Conservation (phyloP, 768 basidiomycete species). For the Hypsizygus marmoreus region DNA sequence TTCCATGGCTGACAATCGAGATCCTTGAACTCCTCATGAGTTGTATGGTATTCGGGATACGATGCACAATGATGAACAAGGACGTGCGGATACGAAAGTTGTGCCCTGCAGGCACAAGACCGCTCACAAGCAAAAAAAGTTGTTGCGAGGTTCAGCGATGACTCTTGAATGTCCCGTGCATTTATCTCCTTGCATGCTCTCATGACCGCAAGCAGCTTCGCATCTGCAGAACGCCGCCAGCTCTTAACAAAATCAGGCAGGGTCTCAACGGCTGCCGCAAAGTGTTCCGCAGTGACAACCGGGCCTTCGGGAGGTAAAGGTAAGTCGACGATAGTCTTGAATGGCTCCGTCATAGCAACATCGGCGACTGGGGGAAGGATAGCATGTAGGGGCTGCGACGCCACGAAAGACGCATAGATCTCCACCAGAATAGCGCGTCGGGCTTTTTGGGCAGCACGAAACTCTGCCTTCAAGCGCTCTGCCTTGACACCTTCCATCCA, state of each 20-base stretch:
- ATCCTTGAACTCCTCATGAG: too few species aligned
- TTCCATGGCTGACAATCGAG: constrained; percentile 3
- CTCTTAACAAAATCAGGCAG: constrained; percentile 4
- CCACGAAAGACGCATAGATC: not conserved
- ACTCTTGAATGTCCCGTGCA: not conserved
- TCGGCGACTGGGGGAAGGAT: not conserved
- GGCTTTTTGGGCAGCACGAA: not conserved
- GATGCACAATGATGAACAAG: constrained; percentile 1
- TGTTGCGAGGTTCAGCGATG: not conserved
- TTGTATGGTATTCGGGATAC: too few species aligned
- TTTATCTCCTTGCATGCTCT: not conserved
- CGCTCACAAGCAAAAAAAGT: not conserved
- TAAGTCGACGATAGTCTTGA: constrained; percentile 4
- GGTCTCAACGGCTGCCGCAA: not conserved
- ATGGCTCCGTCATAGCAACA: not conserved
- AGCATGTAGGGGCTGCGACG: too few species aligned
- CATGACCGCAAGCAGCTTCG: constrained; percentile 7
- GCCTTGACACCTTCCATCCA: too few species aligned
- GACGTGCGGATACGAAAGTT: not conserved
- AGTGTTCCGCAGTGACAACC: constrained; percentile 1
- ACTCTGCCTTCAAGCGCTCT: too few species aligned
- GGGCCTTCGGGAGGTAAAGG: too few species aligned
- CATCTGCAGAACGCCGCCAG: constrained; percentile 7
- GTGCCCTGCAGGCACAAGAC: not conserved
- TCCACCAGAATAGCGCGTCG: not conserved